These are phyloP conservation scores for Saccharomycopsis vini DNA, from an alignment of 805 yeast genomes.

Conservation along the genomic window DNA sequence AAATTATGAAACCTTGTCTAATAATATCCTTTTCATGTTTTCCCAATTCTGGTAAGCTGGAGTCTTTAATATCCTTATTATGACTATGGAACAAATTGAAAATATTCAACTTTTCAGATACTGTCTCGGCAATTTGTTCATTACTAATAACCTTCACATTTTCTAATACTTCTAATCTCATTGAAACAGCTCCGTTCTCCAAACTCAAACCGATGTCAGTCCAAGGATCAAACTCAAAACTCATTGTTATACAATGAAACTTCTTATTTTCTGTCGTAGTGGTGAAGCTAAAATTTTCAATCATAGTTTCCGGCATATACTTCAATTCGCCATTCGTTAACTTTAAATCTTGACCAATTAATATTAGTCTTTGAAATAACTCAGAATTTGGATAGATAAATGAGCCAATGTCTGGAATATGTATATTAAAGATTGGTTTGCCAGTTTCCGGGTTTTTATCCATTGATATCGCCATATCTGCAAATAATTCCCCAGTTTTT, in stretches of 20 bases:
- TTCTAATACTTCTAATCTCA: conserved; percentile 16
- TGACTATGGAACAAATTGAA: conserved; percentile 21
- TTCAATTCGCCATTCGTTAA: conserved; percentile 18
- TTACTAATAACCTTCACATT: conserved; percentile 7
- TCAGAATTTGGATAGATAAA: conserved; percentile 27
- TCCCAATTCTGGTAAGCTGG: no score
- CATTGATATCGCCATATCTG: conserved; percentile 29
- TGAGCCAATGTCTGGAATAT: conserved; percentile 35
- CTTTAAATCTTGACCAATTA: conserved; percentile 11
- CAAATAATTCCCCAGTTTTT: conserved; percentile 10
- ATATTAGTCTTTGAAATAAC: conserved; percentile 19
- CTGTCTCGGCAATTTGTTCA: conserved; percentile 6
- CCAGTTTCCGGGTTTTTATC: conserved; percentile 24
- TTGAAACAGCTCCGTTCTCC: conserved; percentile 6
- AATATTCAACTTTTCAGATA: conserved; percentile 10
- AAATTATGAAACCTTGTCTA: conserved; percentile 13
- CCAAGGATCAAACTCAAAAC: conserved; percentile 21
- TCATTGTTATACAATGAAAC: conserved; percentile 20
- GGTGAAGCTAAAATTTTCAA: conserved; percentile 4
- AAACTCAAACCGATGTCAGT: conserved; percentile 7
- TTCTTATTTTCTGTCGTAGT: not conserved
- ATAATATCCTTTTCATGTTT: not conserved
- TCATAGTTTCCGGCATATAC: conserved; percentile 21
- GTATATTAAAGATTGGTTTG: conserved; percentile 30
- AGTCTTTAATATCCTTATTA: not conserved